Conservation (phyloP, 192 early-diverging fungal species). For the Haplosporangium gracile region DNA sequence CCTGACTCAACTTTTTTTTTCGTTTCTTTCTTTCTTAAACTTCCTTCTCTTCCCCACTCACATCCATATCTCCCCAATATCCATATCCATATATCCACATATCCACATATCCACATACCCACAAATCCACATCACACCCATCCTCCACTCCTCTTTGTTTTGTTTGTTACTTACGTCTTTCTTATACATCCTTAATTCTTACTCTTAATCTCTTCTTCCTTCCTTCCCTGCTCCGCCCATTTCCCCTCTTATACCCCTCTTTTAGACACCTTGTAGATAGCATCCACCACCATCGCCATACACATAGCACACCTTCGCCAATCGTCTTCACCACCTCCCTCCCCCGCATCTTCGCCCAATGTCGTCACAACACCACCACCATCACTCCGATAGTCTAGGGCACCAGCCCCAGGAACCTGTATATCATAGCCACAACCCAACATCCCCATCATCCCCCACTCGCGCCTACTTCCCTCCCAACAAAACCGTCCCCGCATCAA, state of each 20-base stretch:
- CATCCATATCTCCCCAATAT: not conserved
- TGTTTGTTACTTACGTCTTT: not conserved
- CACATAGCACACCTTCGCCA: not conserved
- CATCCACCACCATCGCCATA: not conserved
- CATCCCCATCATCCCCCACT: slow-evolving; percentile 19
- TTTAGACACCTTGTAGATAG: slow-evolving; percentile 4
- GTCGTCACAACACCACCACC: slow-evolving; percentile 23
- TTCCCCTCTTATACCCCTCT: not conserved
- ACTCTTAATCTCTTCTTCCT: not conserved
- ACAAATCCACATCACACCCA: not conserved
- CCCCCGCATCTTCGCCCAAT: slow-evolving; percentile 5
- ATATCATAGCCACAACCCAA: not conserved
- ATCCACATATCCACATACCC: not conserved
- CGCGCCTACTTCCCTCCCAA: slow-evolving; percentile 37
- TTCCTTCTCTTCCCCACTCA: not conserved
- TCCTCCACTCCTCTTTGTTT: not conserved
- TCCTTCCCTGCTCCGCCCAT: not conserved
- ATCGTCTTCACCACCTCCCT: not conserved
- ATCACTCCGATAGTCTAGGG: slow-evolving; percentile 10
- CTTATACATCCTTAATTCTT: not conserved
- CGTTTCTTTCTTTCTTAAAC: not conserved
- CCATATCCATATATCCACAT: not conserved
- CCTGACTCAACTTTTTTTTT: not conserved
- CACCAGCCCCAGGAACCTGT: slow-evolving; percentile 19
- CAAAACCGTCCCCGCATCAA: slow-evolving; percentile 8